phyloP scores from a whole-genome alignment of 129 eudicot genomes.

The Flaveria sonorensis region DNA sequence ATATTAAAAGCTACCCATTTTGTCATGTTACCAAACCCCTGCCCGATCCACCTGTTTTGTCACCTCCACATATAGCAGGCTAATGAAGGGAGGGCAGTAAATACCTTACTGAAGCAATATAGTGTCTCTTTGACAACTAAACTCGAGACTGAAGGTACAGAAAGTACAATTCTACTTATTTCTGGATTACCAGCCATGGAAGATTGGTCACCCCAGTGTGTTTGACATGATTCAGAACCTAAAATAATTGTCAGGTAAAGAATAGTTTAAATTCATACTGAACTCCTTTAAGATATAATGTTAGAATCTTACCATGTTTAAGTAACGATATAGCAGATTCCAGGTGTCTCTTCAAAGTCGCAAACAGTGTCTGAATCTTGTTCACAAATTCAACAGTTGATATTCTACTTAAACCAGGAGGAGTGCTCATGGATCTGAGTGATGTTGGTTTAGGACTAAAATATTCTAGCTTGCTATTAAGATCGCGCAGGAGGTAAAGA shows the following conservation, averaged over 20 bases:
- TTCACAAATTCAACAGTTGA: conserved; percentile 48
- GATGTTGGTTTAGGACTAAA: conserved; percentile 48
- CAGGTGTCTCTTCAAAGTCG: conserved; percentile 47
- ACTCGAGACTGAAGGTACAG: conserved; percentile 47
- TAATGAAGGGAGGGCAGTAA: conserved; percentile 6
- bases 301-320: conserved; percentile 46
- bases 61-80: conserved; percentile 10
- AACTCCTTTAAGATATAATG: conserved; percentile 17
- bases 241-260: conserved; percentile 23
- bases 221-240: conserved; percentile 67
- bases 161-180: conserved; percentile 39
- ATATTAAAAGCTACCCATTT: neutral
- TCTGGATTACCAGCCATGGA: conserved; percentile 68
- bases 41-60: neutral
- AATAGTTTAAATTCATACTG: neutral
- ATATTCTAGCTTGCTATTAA: conserved; percentile 58
- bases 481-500: conserved; percentile 75
- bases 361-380: conserved; percentile 56
- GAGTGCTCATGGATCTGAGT: conserved; percentile 38
- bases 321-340: conserved; percentile 55
- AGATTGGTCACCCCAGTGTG: conserved; percentile 73
- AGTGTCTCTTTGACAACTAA: conserved; percentile 66
- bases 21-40: neutral
- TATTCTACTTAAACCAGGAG: conserved; percentile 41
- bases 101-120: conserved; percentile 66